phyloP scores from a whole-genome alignment of 192 early-diverging fungal species.

The Coemansia sp. region DNA sequence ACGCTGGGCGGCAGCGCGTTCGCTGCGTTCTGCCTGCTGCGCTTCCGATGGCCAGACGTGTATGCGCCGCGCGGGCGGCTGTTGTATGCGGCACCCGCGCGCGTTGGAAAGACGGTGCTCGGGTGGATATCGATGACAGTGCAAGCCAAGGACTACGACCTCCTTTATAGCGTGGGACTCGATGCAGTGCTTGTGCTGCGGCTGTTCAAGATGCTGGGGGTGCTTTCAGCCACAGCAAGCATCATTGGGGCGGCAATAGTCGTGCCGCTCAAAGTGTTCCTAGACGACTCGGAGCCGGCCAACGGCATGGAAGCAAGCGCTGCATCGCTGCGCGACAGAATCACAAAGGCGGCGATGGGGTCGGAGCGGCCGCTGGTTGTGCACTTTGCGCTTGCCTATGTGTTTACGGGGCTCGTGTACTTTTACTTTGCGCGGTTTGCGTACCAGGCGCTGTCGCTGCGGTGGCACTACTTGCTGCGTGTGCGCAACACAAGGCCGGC shows the following conservation, averaged over 20 bases:
- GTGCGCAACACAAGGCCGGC: conserved; percentile 55
- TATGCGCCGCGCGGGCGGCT: conserved; percentile 55
- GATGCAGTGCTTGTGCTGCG: conserved; percentile 55
- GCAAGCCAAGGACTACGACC: conserved; percentile 47
- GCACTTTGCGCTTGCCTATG: conserved; percentile 56
- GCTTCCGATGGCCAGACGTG: conserved; percentile 58
- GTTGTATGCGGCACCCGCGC: conserved; percentile 48
- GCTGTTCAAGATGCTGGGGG: conserved; percentile 51
- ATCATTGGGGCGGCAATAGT: conserved; percentile 35
- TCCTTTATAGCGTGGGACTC: conserved; percentile 53
- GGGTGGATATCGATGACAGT: conserved; percentile 53
- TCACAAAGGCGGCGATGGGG: conserved; percentile 37
- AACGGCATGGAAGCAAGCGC: too few species aligned
- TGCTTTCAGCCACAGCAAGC: conserved; percentile 27
- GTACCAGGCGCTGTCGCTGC: conserved; percentile 51
- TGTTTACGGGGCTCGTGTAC: conserved; percentile 56
- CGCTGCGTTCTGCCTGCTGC: conserved; percentile 53
- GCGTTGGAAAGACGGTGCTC: conserved; percentile 46
- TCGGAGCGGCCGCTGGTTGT: conserved; percentile 41
- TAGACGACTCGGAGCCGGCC: conserved; percentile 15
- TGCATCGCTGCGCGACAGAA: background rate
- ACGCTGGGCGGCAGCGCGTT: conserved; percentile 46
- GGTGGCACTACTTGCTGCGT: conserved; percentile 57
- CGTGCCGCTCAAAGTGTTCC: conserved; percentile 43
- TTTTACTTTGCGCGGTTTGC: conserved; percentile 53